Conservation (phyloP, 768 basidiomycete genomes). For the Suillus decipiens region DNA sequence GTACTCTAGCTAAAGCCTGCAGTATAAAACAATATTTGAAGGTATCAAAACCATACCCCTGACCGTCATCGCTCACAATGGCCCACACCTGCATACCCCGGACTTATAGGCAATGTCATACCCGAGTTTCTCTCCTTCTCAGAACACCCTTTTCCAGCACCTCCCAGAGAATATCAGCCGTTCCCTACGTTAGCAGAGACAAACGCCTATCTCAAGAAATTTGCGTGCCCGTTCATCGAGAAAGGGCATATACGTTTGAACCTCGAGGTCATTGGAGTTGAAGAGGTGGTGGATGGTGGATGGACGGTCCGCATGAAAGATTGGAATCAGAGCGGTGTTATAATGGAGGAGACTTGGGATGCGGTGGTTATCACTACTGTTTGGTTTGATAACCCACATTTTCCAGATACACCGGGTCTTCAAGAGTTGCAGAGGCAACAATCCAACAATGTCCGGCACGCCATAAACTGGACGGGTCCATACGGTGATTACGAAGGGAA, state of each 20-base stretch:
- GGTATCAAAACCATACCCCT: background rate
- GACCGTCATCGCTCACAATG: conserved; percentile 29
- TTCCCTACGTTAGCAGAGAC: conserved; percentile 33
- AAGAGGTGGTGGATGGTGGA: conserved; percentile 36
- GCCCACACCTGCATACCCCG: conserved; percentile 50
- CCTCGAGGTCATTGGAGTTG: conserved; percentile 41
- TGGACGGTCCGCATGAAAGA: conserved; percentile 44
- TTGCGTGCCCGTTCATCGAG: conserved; percentile 27
- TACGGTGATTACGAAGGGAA: conserved; percentile 34
- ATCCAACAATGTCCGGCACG: conserved; percentile 42
- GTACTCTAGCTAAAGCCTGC: background rate
- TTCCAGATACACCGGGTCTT: conserved; percentile 46
- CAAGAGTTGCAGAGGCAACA: conserved; percentile 33
- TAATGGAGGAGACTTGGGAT: conserved; percentile 45
- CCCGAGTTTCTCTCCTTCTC: conserved; percentile 41
- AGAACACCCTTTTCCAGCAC: conserved; percentile 29
- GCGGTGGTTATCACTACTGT: conserved; percentile 48
- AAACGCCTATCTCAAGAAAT: conserved; percentile 27
- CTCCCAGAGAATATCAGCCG: conserved; percentile 25
- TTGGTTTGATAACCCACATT: conserved; percentile 48
- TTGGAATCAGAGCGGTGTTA: conserved; percentile 32
- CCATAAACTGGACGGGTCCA: conserved; percentile 44
- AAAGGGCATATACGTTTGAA: conserved; percentile 40
- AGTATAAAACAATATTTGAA: background rate
- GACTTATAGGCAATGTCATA: conserved; percentile 51